Base-by-base conservation (phyloP, 1,284 basidiomycete species). In the Porodaedalea pini region DNA sequence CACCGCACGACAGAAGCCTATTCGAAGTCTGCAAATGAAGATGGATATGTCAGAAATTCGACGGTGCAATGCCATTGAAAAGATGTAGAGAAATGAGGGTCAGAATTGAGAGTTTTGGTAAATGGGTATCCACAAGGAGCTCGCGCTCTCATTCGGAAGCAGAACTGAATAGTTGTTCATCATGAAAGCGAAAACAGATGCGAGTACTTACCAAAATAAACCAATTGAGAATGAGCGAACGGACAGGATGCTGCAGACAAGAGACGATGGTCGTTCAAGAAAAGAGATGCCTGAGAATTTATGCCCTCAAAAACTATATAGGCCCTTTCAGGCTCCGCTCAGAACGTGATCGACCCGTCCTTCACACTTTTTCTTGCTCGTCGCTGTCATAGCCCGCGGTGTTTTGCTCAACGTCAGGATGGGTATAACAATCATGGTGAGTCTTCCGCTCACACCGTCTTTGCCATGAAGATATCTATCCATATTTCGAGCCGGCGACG, bases 111-210 rank as follows among this genome's bases (percentile, higher is more conserved):
- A 72, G 70, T 78, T 81, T 82, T 83, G 81, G 80, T 81, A 72
- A 45, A 66, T 57, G 75, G 73, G 4, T 85, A 75, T 87, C 85
- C 85, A 86, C 85, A 80, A 87, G 78, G 71, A 70, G 73, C 81
- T 75, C 77, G 71, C 74, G 67, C 77, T 81, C 83, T 81, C 77
- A 61, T 85, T 87, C 85, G 85, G 85, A 87, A 88, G 85, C 85
- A 88, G 85, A 88, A 88, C 85, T 88, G 85, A 86, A 71, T 73
- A 66, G 69, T 54, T 61, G 65, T 70, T 81, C 83, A 85, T 86
- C 82, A 80, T 65, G 70, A 45, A 71, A 32, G 23, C 27, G 23
- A 49, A 21, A 19, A 29, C n/a, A 15, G 15, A 10, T 4, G 23
- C 5, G 25, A 2, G 29, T 11, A 37, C 56, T 48, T 29, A 52